A percentile compares a stretch with the other conserved stretches of the same genome.
These are phyloP conservation scores for Phanerochaete carnosa DNA, from an alignment of 768 basidiomycete species.

Conservation along the genomic window DNA sequence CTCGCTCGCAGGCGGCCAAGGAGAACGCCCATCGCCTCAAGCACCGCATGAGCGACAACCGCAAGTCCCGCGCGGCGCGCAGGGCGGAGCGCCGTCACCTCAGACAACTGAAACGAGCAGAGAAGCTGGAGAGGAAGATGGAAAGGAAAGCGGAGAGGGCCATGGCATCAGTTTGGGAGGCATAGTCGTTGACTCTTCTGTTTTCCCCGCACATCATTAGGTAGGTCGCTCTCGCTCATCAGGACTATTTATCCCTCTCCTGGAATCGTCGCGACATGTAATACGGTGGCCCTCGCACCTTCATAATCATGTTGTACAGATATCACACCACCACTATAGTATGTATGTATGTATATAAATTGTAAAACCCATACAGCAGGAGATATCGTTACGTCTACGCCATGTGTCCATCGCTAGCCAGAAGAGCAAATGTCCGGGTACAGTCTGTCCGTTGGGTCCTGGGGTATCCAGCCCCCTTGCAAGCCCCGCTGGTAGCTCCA, in stretches of 20 bases:
- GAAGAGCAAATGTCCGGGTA: constrained; percentile 62
- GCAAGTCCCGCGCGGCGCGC: not conserved
- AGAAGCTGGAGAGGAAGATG: constrained; percentile 4
- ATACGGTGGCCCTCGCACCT: not conserved
- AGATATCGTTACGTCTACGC: not conserved
- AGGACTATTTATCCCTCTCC: not conserved
- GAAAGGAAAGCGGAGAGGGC: constrained; percentile 1
- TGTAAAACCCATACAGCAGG: not conserved
- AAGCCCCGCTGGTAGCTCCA: constrained; percentile 77
- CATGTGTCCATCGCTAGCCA: not conserved
- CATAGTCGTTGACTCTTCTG: not conserved
- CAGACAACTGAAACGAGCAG: not conserved
- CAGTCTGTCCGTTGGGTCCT: constrained; percentile 59
- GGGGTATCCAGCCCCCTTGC: constrained; percentile 75
- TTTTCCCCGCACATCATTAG: not conserved
- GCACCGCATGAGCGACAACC: constrained; percentile 11
- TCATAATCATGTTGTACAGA: not conserved
- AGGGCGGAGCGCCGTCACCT: not conserved
- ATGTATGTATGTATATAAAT: constrained; percentile 9
- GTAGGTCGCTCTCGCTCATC: not conserved
- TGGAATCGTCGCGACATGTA: not conserved
- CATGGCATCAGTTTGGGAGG: not conserved
- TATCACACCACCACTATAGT: not conserved
- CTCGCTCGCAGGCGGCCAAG: constrained; percentile 22
- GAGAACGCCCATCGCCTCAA: constrained; percentile 25